A percentile compares a stretch with the other conserved stretches of the same genome.
These are phyloP conservation scores for Globisporangium paddicum DNA, from an alignment of 352 stramenopile species.

Conservation along the genomic window DNA sequence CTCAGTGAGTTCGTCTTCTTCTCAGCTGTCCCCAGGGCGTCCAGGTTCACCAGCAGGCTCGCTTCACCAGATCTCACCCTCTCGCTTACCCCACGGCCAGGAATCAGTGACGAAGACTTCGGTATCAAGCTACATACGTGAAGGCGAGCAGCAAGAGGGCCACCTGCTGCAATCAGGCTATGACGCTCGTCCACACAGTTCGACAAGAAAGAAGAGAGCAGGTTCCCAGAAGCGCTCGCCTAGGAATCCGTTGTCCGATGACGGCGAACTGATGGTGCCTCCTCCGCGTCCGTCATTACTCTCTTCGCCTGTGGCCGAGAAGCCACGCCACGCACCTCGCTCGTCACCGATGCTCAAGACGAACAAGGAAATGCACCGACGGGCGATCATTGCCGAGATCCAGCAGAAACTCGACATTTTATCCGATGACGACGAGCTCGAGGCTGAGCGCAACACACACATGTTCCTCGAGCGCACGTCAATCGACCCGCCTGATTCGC, in stretches of 20 bases:
- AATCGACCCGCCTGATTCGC: conserved; percentile 5
- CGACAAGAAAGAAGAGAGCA: neutral
- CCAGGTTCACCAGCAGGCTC: neutral
- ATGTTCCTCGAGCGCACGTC: conserved; percentile 41
- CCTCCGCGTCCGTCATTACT: neutral
- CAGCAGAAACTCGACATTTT: conserved; percentile 41
- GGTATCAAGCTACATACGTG: neutral
- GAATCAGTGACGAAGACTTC: neutral
- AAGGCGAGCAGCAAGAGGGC: neutral
- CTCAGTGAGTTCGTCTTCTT: neutral
- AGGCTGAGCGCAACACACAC: conserved; percentile 24
- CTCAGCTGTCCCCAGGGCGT: neutral
- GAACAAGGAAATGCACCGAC: conserved; percentile 17
- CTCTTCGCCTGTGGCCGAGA: neutral
- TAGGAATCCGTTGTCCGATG: neutral
- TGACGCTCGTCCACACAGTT: neutral
- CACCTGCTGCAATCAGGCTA: neutral
- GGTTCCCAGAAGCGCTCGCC: neutral
- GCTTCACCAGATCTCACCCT: neutral
- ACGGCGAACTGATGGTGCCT: neutral
- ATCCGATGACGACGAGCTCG: conserved; percentile 29
- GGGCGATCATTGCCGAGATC: conserved; percentile 42
- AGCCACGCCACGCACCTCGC: neutral
- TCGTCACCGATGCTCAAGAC: neutral
- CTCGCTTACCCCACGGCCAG: too few relatives aligned